A percentile compares a stretch with the other conserved stretches of the same genome.
These are phyloP conservation scores for Colletotrichum zoysiae DNA, from an alignment of 2,329 filamentous ascomycete species.

Conservation along the genomic window DNA sequence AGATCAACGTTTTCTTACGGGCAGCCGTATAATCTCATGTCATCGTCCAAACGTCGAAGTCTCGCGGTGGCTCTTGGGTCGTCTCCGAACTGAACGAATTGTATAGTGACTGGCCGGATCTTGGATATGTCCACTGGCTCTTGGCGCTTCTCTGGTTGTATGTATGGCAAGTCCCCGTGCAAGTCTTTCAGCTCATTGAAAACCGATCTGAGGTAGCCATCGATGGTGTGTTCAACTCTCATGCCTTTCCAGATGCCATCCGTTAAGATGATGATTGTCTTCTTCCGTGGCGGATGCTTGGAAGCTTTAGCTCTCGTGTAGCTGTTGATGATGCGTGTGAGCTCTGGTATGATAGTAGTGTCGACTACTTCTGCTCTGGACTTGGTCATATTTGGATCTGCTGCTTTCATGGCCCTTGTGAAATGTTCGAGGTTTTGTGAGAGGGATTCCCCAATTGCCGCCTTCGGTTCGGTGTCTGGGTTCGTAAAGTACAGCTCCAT, in stretches of 20 bases:
- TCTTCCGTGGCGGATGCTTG: not conserved
- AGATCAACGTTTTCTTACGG: conserved; percentile 11
- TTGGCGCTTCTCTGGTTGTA: not conserved
- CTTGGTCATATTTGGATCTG: too few relatives aligned
- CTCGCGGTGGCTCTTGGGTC: conserved; percentile 43
- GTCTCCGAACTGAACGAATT: conserved; percentile 49
- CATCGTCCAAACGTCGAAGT: conserved; percentile 41
- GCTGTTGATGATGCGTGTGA: conserved; percentile 24
- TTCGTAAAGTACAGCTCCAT: conserved; percentile 45
- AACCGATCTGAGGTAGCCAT: not conserved
- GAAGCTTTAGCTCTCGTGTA: conserved; percentile 8
- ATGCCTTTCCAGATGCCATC: conserved; percentile 21
- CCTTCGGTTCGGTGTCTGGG: conserved; percentile 9
- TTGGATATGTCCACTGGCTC: conserved; percentile 4
- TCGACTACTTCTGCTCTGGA: not conserved
- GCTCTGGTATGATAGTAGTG: conserved; percentile 9
- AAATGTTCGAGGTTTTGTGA: not conserved
- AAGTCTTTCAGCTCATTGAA: conserved; percentile 11
- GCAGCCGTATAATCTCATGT: conserved; percentile 6
- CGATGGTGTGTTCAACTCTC: not conserved
- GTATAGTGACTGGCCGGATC: conserved; percentile 46
- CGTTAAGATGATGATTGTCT: conserved; percentile 22
- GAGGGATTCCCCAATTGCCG: not conserved
- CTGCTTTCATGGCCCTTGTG: not conserved
- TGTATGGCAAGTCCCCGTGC: not conserved